A percentile compares a stretch with the other conserved stretches of the same genome.
phyloP scores from a whole-genome alignment of 768 basidiomycete genomes.

The Boletus sensibilis region DNA sequence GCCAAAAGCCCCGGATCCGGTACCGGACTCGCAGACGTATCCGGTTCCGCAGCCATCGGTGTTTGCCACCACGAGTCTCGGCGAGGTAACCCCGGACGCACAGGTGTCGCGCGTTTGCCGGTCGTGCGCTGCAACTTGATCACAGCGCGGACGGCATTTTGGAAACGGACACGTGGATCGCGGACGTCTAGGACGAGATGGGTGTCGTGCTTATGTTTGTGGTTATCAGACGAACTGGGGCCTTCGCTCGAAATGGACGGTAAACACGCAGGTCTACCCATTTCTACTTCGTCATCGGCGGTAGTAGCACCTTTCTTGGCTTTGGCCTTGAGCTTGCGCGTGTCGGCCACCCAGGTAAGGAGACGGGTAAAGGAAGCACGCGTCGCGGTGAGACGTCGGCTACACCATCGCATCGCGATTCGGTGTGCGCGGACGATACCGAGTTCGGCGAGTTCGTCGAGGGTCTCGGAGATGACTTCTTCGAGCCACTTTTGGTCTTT shows the following conservation, averaged over 20 bases:
- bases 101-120: constrained; percentile 21
- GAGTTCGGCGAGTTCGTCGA: constrained; percentile 20
- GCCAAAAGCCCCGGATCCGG: constrained; percentile 21
- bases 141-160: constrained; percentile 42
- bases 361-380: constrained; percentile 9
- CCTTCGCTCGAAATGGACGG: constrained; percentile 7
- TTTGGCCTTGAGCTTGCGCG: not conserved
- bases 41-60: not conserved
- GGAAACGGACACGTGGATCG: constrained; percentile 35
- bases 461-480: constrained; percentile 34
- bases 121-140: constrained; percentile 39
- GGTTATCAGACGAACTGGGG: not conserved
- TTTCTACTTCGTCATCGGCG: not conserved
- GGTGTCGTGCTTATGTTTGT: not conserved
- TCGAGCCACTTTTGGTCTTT: constrained; percentile 48
- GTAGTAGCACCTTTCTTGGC: not conserved
- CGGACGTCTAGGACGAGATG: constrained; percentile 21
- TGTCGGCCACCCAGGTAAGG: constrained; percentile 11
- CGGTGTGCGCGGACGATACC: constrained; percentile 28
- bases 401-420: constrained; percentile 24
- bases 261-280: not conserved
- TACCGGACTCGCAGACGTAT: constrained; percentile 14
- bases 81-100: constrained; percentile 25
- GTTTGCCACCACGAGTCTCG: constrained; percentile 31
- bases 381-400: constrained; percentile 7